phyloP scores from a whole-genome alignment of 1,284 basidiomycete species.

The Ceraceosorus guamensis region DNA sequence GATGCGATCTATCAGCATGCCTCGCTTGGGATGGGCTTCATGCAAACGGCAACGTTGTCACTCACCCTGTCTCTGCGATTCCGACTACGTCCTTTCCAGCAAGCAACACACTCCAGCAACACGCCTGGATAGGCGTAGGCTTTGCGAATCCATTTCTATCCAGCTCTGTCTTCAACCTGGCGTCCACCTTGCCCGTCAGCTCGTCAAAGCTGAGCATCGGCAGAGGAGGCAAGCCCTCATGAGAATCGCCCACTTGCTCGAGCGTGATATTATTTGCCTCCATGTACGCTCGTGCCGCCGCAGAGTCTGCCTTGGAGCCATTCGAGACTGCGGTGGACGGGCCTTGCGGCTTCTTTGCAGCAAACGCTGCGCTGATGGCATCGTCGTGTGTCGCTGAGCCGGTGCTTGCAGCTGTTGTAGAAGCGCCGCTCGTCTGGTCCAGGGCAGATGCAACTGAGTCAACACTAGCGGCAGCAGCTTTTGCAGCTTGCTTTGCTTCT shows the following conservation, averaged over 20 bases:
- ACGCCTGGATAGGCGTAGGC: conserved; percentile 92
- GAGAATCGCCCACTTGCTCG: conserved; percentile 48
- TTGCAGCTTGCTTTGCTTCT: conserved; percentile 12
- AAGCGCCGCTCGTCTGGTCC: conserved; percentile 4
- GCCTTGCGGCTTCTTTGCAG: conserved; percentile 46
- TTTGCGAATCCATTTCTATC: conserved; percentile 66
- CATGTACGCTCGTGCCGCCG: conserved; percentile 37
- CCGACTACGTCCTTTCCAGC: conserved; percentile 82
- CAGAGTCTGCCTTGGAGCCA: conserved; percentile 50
- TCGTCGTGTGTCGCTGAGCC: conserved; percentile 27
- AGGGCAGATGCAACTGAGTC: conserved; percentile 2
- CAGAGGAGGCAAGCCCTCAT: conserved; percentile 52
- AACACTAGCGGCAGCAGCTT: conserved; percentile 1
- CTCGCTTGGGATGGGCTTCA: too few relatives aligned
- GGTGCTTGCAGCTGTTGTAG: conserved; percentile 11
- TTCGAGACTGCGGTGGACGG: conserved; percentile 16
- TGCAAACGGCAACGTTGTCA: not conserved
- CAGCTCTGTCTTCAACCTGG: conserved; percentile 56
- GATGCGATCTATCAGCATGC: conserved; percentile 4
- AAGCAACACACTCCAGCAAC: conserved; percentile 85
- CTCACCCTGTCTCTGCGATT: conserved; percentile 93
- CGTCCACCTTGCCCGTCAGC: conserved; percentile 60
- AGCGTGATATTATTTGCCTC: conserved; percentile 45
- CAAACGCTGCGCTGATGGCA: conserved; percentile 26
- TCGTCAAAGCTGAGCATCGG: conserved; percentile 68